Conservation (phyloP, 441 rosid genomes). For the Populus hybrid region DNA sequence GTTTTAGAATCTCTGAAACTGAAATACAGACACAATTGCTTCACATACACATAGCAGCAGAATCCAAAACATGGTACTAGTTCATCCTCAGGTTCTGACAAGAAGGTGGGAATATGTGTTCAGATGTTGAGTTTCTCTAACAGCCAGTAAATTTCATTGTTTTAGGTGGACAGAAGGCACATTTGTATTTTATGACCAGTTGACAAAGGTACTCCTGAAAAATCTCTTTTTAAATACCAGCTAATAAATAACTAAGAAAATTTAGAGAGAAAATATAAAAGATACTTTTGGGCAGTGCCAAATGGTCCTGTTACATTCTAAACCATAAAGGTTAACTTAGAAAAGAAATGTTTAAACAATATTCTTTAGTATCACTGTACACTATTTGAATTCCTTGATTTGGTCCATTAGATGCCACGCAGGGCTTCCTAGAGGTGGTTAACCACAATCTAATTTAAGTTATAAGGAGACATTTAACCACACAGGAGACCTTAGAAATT, state of each 20-base stretch:
- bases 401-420: background rate
- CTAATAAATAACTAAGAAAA: too few species aligned
- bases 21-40: background rate
- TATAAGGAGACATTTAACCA: background rate
- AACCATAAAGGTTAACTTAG: background rate
- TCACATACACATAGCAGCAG: background rate
- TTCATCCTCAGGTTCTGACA: background rate
- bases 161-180: background rate
- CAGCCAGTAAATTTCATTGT: background rate
- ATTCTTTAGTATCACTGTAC: background rate
- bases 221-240: too few species aligned
- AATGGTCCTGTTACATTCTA: background rate
- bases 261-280: background rate
- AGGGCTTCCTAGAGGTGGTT: background rate
- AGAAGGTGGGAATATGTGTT: background rate
- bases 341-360: background rate
- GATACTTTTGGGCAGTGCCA: background rate
- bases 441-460: background rate
- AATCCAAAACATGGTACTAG: background rate
- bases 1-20: constrained; percentile 6
- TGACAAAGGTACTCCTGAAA: too few species aligned
- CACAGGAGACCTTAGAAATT: background rate
- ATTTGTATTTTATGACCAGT: background rate
- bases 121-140: background rate
- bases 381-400: background rate